Base-by-base conservation (phyloP, 2,329 filamentous ascomycete species). In the Scytalidium lignicola region DNA sequence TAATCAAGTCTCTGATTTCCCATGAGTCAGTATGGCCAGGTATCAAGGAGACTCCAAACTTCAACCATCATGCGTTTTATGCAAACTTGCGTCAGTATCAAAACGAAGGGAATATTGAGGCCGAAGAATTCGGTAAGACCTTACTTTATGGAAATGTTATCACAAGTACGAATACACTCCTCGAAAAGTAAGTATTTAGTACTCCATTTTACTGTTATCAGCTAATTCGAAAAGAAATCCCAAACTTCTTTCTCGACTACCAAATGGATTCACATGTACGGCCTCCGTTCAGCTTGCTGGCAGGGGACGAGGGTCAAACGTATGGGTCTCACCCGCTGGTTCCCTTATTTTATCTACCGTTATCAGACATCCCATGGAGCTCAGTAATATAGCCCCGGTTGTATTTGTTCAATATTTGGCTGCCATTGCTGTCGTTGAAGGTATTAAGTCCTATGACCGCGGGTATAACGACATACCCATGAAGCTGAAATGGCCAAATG, bases 401-500 rank as follows among this genome's bases (percentile, higher is more conserved):
- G 85, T 96, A 1, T 97, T 99, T 67, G 76, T 97, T 22, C 93
- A 97, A 67, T 99, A 99, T 64, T 78, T 99, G 13, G 84, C 90
- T 0, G 91, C 90, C 1, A 80, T 99, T 42, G 91, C 93, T 39
- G 86, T 92, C 40, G 86, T 95, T 2, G 80, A 88, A 53, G 92
- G 89, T 0, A 84, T 97, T 54, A 85, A 88, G 55, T 78, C 75
- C 21, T 97, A 97, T 62, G 90, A 85, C 44, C 68, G 69, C 2
- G 88, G 85, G 7, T 97, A 95, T 66, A 75, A 80, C 5, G 74
- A 81, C 0, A 67, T 97, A 3, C 88, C 88, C 1, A 77, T 99
- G 39, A 90, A 88, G 64, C 71, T 99, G 26, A 99, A 99, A 67
- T 99, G 93, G 93, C 93, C 93, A 10, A 99, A 99, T 61, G 93